phyloP scores from a whole-genome alignment of 2,329 filamentous ascomycete genomes.

The Talaromyces rugulosus region DNA sequence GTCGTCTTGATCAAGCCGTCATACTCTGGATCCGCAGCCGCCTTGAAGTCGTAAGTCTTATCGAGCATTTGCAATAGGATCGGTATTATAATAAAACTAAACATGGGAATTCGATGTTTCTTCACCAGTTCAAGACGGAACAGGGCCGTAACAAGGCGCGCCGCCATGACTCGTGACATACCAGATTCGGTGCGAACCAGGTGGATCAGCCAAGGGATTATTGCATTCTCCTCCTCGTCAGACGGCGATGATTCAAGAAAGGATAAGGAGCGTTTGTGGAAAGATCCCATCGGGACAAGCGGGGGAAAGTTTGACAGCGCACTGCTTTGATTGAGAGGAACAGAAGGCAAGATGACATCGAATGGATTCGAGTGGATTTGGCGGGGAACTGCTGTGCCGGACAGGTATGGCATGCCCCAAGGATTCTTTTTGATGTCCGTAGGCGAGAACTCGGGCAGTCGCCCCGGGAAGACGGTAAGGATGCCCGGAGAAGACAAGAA shows the following conservation, averaged over 20 bases:
- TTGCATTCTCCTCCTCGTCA: constrained; percentile 64
- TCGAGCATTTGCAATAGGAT: constrained; percentile 64
- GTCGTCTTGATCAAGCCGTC: constrained; percentile 38
- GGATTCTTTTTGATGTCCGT: constrained; percentile 47
- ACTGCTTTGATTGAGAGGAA: constrained; percentile 32
- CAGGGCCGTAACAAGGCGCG: constrained; percentile 64
- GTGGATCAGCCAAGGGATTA: constrained; percentile 70
- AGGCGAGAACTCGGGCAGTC: constrained; percentile 48
- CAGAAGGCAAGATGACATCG: constrained; percentile 60
- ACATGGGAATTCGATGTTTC: constrained; percentile 59
- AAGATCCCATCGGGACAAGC: constrained; percentile 40
- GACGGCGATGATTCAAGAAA: constrained; percentile 36
- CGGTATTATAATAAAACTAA: constrained; percentile 66
- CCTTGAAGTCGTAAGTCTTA: constrained; percentile 42
- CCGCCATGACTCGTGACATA: constrained; percentile 62
- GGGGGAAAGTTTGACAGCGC: constrained; percentile 50
- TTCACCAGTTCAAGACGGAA: constrained; percentile 65
- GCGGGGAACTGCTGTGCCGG: constrained; percentile 46
- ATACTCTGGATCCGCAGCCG: constrained; percentile 36
- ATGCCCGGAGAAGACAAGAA: constrained; percentile 66
- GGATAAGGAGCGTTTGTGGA: constrained; percentile 31
- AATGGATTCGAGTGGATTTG: constrained; percentile 53
- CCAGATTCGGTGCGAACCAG: constrained; percentile 56
- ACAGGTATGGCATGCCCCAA: constrained; percentile 52
- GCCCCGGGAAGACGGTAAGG: constrained; percentile 62